These are phyloP conservation scores for Furcasterigmium sp. DNA, from an alignment of 2,329 filamentous ascomycete species.

Conservation along the genomic window DNA sequence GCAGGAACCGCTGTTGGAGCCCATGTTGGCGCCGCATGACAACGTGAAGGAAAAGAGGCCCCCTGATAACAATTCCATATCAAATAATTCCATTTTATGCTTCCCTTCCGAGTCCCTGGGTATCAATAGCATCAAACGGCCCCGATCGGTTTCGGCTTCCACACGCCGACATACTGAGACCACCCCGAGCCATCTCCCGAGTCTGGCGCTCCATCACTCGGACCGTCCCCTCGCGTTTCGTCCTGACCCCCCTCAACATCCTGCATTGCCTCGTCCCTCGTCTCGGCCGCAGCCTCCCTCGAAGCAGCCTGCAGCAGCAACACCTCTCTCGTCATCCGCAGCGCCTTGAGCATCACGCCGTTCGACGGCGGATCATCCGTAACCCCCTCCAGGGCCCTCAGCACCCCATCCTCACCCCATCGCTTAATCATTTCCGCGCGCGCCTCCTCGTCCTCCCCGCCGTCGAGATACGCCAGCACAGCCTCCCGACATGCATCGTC, in stretches of 20 bases:
- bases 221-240: too few relatives aligned
- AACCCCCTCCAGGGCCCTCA: conserved; percentile 32
- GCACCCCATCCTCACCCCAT: conserved; percentile 30
- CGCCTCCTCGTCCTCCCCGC: conserved; percentile 19
- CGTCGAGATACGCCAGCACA: conserved; percentile 32
- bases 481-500: conserved; percentile 22
- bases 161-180: conserved; percentile 44
- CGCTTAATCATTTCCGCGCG: conserved; percentile 20
- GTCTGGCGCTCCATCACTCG: too few relatives aligned
- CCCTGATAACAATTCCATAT: too few relatives aligned
- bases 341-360: conserved; percentile 34
- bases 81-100: too few relatives aligned
- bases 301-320: conserved; percentile 18
- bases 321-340: conserved; percentile 38
- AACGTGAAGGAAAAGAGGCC: too few relatives aligned
- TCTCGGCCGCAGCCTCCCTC: too few relatives aligned
- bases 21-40: too few relatives aligned
- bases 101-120: not conserved
- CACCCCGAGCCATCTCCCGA: conserved; percentile 34
- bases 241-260: too few relatives aligned
- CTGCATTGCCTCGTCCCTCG: conserved; percentile 4
- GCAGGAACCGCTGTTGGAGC: too few relatives aligned
- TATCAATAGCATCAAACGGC: conserved; percentile 33
- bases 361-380: conserved; percentile 34
- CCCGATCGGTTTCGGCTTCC: conserved; percentile 56